Evolutionary conservation across 2,329 filamentous ascomycete species (phyloP).

Genomic region (Camillea tinctor): DNA sequence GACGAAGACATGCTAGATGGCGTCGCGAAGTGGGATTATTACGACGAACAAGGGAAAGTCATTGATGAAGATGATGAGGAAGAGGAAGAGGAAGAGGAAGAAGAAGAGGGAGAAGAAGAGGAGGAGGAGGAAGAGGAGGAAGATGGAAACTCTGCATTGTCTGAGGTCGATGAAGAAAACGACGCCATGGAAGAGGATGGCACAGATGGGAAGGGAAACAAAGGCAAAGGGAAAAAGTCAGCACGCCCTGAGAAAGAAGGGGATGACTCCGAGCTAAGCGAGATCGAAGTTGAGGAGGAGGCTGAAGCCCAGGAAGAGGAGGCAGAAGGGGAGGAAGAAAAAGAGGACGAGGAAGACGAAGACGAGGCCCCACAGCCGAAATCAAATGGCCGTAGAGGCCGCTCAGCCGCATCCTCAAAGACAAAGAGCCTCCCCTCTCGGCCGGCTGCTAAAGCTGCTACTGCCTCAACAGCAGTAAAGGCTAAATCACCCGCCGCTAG

Average conservation of each 20-base stretch:
- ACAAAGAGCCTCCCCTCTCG: conserved; percentile 26
- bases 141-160: neutral
- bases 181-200: conserved; percentile 24
- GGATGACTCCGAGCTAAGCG: conserved; percentile 21
- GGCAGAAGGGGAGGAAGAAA: conserved; percentile 12
- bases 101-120: conserved; percentile 19
- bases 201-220: conserved; percentile 12
- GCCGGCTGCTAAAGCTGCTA: conserved; percentile 25
- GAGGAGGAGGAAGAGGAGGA: conserved; percentile 17
- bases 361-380: conserved; percentile 21
- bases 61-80: conserved; percentile 21
- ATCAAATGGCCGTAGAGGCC: conserved; percentile 26
- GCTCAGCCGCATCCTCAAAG: conserved; percentile 17
- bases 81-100: conserved; percentile 17
- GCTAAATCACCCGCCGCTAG: conserved; percentile 19
- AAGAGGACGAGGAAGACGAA: conserved; percentile 20
- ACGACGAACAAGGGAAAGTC: conserved; percentile 37
- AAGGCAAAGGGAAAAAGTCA: neutral
- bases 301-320: conserved; percentile 6
- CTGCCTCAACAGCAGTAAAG: conserved; percentile 12
- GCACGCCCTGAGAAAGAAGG: neutral
- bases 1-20: conserved; percentile 62
- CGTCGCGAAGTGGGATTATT: conserved; percentile 59
- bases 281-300: conserved; percentile 14
- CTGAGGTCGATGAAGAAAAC: conserved; percentile 17